These are phyloP conservation scores for Cryptococcus deneoformans DNA, from an alignment of 1,284 basidiomycete species.

Conservation along the genomic window DNA sequence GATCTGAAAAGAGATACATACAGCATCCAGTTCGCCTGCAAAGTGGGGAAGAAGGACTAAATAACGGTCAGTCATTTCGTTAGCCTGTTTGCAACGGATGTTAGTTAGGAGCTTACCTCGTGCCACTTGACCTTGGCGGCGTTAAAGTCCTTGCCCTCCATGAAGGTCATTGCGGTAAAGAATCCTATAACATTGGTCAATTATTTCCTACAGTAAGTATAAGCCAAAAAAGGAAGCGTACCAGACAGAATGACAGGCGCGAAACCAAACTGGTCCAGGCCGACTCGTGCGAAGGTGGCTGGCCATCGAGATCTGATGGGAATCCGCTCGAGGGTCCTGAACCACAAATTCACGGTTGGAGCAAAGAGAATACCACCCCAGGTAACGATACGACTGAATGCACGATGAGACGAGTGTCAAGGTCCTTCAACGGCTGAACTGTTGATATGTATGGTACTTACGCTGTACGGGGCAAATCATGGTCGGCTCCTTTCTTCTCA, in stretches of 20 bases:
- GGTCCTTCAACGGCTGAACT: background rate
- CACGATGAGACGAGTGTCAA: background rate
- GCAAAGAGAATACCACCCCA: conserved; percentile 51
- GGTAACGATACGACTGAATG: conserved; percentile 44
- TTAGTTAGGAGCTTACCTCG: conserved; percentile 15
- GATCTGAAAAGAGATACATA: conserved; percentile 15
- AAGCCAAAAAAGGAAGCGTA: conserved; percentile 15
- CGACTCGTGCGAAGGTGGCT: conserved; percentile 39
- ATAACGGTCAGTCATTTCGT: background rate
- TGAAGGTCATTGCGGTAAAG: conserved; percentile 51
- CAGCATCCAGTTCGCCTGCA: conserved; percentile 48
- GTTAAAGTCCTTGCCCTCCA: conserved; percentile 50
- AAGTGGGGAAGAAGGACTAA: conserved; percentile 39
- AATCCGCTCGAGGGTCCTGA: conserved; percentile 39
- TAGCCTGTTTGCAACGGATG: background rate
- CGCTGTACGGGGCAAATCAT: conserved; percentile 50
- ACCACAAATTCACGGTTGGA: conserved; percentile 48
- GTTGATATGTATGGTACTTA: conserved; percentile 19
- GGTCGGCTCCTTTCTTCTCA: conserved; percentile 51
- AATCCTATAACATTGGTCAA: conserved; percentile 35
- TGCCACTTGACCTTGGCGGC: conserved; percentile 48
- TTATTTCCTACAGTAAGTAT: background rate
- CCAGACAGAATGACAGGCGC: conserved; percentile 47
- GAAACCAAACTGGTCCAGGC: conserved; percentile 51
- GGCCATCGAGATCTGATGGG: conserved; percentile 39